These are phyloP conservation scores for Fusarium xyrophilum DNA, from an alignment of 2,329 filamentous ascomycete species.

Conservation along the genomic window DNA sequence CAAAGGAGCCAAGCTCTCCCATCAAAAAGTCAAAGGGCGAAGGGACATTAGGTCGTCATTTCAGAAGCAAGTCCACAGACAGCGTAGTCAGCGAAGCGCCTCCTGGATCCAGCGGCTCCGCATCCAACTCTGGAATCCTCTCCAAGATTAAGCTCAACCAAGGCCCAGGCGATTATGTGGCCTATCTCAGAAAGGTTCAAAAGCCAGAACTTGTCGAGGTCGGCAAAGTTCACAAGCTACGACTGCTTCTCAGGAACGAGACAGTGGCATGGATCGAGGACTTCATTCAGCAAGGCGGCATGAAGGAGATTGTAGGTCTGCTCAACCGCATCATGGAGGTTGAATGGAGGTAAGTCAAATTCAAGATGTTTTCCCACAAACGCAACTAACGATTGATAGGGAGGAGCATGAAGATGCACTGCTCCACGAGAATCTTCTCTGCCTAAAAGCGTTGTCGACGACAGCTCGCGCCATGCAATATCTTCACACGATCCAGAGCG, in stretches of 20 bases:
- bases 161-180: constrained; percentile 82
- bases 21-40: constrained; percentile 78
- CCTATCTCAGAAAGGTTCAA: constrained; percentile 80
- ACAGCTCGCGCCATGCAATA: constrained; percentile 85
- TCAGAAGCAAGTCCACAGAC: constrained; percentile 76
- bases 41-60: constrained; percentile 66
- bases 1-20: constrained; percentile 69
- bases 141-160: constrained; percentile 77
- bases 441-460: constrained; percentile 92
- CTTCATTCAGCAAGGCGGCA: constrained; percentile 88
- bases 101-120: constrained; percentile 58
- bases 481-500: constrained; percentile 77
- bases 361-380: background rate
- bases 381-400: constrained; percentile 51
- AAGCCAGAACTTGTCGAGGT: constrained; percentile 87
- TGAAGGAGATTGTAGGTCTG: constrained; percentile 87
- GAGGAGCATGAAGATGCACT: constrained; percentile 96
- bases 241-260: constrained; percentile 88
- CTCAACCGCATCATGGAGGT: constrained; percentile 92
- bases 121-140: constrained; percentile 64
- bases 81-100: constrained; percentile 69
- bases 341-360: constrained; percentile 81
- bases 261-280: constrained; percentile 94
- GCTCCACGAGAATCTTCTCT: constrained; percentile 89
- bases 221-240: constrained; percentile 92